These are phyloP conservation scores for Brassica nigra DNA, from an alignment of 345 rosid species.

Conservation along the genomic window DNA sequence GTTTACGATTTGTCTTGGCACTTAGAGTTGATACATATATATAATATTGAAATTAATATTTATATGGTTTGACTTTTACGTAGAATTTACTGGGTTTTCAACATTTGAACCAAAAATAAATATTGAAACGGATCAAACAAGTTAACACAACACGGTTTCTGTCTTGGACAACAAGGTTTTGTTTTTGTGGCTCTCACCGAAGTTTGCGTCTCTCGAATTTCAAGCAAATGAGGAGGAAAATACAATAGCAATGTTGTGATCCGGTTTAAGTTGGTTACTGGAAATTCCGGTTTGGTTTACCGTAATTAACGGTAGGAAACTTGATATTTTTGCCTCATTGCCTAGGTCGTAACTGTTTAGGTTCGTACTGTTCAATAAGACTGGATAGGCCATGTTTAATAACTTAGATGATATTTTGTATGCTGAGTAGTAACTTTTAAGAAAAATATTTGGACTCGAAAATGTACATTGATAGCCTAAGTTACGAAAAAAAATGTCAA, in stretches of 20 bases:
- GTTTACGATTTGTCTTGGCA: background rate
- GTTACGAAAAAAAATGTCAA: too few relatives aligned
- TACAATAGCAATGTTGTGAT: background rate
- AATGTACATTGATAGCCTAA: background rate
- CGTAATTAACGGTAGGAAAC: background rate
- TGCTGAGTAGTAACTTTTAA: background rate
- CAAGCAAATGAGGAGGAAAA: conserved; percentile 4
- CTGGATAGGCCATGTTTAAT: background rate
- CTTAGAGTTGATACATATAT: conserved; percentile 2
- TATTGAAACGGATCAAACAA: conserved; percentile 21
- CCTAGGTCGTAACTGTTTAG: background rate
- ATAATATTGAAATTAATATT: conserved; percentile 13
- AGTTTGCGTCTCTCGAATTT: background rate
- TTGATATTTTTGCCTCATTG: background rate
- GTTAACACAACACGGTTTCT: conserved; percentile 15
- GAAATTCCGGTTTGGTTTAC: background rate
- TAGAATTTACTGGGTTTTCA: background rate
- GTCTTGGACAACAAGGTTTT: conserved; percentile 17
- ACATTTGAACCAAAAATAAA: conserved; percentile 10
- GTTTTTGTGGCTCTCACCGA: background rate
- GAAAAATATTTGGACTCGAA: background rate
- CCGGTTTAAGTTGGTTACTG: background rate
- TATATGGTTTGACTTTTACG: background rate
- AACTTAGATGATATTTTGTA: background rate
- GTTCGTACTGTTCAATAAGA: background rate